Evolutionary conservation across 768 basidiomycete genomes (phyloP).

Genomic region (Suillus spraguei): DNA sequence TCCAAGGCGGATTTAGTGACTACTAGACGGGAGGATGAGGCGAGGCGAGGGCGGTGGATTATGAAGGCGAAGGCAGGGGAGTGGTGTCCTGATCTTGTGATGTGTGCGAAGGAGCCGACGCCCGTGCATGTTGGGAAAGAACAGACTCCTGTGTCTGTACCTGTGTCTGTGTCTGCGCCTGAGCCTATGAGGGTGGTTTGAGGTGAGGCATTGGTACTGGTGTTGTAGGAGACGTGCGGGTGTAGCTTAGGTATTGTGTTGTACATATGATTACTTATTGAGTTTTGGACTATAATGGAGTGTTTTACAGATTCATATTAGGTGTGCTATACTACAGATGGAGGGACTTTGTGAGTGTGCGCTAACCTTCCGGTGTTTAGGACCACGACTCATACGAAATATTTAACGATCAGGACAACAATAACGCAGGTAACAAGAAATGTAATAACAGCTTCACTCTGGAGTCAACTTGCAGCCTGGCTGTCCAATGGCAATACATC

Average conservation of each 20-base stretch:
- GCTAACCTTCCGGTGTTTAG: not conserved
- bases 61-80: slow-evolving; percentile 17
- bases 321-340: not conserved
- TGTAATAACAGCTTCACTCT: not conserved
- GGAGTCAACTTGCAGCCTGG: not conserved
- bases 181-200: not conserved
- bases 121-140: not conserved
- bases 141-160: not conserved
- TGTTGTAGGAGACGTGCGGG: not conserved
- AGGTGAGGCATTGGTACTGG: not conserved
- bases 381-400: not conserved
- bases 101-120: not conserved
- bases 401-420: not conserved
- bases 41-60: slow-evolving; percentile 27
- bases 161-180: not conserved
- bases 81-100: not conserved
- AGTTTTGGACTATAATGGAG: not conserved
- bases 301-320: not conserved
- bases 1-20: slow-evolving; percentile 43
- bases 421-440: not conserved
- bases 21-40: slow-evolving; percentile 16
- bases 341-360: too few relatives aligned
- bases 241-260: not conserved
- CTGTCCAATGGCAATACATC: not conserved
- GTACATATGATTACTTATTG: not conserved